Percentiles rank a stretch among this genome's conserved stretches.
Conservation (phyloP, 2,329 filamentous ascomycete genomes). For the Trematosphaeria pertusa region DNA sequence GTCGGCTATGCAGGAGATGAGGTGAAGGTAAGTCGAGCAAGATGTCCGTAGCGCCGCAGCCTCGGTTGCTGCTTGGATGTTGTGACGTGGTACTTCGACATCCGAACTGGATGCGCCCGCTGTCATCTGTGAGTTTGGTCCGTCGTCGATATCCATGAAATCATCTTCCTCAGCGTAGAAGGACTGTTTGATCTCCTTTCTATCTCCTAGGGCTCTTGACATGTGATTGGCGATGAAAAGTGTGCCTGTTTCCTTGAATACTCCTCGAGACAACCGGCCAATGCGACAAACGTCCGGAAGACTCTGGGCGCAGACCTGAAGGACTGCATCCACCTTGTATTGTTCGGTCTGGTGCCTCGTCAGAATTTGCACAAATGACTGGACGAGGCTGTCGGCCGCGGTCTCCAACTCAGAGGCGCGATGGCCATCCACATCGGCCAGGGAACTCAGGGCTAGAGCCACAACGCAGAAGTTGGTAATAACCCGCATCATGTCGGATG, state of each 20-base stretch:
- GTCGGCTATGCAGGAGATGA: constrained; percentile 31
- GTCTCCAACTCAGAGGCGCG: constrained; percentile 30
- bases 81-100: constrained; percentile 56
- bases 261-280: constrained; percentile 13
- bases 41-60: constrained; percentile 37
- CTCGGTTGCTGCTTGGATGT: constrained; percentile 37
- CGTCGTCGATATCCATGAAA: constrained; percentile 71
- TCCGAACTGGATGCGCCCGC: constrained; percentile 48
- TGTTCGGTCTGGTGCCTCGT: constrained; percentile 48
- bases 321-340: constrained; percentile 52
- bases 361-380: constrained; percentile 45
- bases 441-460: constrained; percentile 38
- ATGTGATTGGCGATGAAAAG: constrained; percentile 39
- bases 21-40: constrained; percentile 35
- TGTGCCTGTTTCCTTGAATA: constrained; percentile 41
- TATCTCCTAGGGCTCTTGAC: constrained; percentile 37
- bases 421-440: constrained; percentile 27
- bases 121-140: constrained; percentile 67
- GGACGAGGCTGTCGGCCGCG: constrained; percentile 28
- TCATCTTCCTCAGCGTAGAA: constrained; percentile 54
- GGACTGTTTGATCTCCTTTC: constrained; percentile 39
- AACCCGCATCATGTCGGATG: constrained; percentile 58
- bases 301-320: constrained; percentile 45
- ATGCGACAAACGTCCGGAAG: constrained; percentile 37
- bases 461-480: constrained; percentile 58